Conservation (phyloP, 1,139 yeast genomes). For the Candida sp. region DNA sequence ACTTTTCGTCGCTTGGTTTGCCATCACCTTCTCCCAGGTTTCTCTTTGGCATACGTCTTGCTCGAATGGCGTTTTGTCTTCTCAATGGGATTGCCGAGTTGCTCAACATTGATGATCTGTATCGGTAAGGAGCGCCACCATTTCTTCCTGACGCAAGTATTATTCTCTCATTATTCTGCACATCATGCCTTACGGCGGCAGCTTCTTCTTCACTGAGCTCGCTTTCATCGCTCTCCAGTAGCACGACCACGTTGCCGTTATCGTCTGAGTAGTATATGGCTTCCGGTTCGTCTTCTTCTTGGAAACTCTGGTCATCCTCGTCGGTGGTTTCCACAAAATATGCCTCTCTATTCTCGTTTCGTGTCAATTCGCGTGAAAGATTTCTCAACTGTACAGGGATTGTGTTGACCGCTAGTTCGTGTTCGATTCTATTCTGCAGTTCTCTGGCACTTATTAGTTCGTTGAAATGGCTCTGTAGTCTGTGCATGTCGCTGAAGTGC, state of each 20-base stretch:
- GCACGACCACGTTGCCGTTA: slow-evolving; percentile 4
- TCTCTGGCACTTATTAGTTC: slow-evolving; percentile 10
- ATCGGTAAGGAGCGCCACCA: slow-evolving; percentile 3
- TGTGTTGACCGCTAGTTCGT: slow-evolving; percentile 8
- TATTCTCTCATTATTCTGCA: slow-evolving; percentile 25
- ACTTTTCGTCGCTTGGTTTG: neutral
- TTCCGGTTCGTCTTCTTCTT: slow-evolving; percentile 12
- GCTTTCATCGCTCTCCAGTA: slow-evolving; percentile 11
- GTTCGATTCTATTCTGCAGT: slow-evolving; percentile 6
- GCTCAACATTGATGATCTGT: neutral
- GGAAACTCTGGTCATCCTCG: slow-evolving; percentile 17
- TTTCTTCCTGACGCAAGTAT: slow-evolving; percentile 31
- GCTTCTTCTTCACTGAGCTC: slow-evolving; percentile 13
- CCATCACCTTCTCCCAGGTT: slow-evolving; percentile 2
- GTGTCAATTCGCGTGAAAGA: slow-evolving; percentile 13
- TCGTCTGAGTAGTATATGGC: slow-evolving; percentile 8
- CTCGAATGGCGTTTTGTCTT: slow-evolving; percentile 25
- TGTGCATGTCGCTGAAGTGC: slow-evolving; percentile 14
- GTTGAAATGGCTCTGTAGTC: slow-evolving; percentile 15
- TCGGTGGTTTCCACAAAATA: slow-evolving; percentile 12
- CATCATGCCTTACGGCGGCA: slow-evolving; percentile 17
- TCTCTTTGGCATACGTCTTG: slow-evolving; percentile 7
- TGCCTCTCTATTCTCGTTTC: slow-evolving; percentile 11
- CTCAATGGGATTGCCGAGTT: slow-evolving; percentile 17
- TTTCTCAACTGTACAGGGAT: slow-evolving; percentile 17